Percentiles rank a stretch among this genome's conserved stretches.
Evolutionary conservation across 352 stramenopile species (phyloP).

Genomic region (Globisporangium canariense): DNA sequence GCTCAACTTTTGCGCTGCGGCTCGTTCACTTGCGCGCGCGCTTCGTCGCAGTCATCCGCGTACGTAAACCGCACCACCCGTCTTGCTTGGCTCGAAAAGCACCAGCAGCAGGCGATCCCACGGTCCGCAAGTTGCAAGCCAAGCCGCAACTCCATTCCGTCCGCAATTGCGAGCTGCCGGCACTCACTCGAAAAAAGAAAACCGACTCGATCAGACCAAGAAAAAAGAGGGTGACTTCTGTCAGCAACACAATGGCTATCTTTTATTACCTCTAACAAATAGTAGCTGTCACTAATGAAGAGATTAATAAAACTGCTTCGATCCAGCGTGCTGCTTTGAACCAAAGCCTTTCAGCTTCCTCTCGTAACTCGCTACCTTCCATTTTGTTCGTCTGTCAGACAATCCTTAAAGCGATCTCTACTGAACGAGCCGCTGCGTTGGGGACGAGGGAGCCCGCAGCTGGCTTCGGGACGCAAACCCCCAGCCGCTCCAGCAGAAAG

Average conservation of each 20-base stretch:
- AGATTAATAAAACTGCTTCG: too few species aligned
- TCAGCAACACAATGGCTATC: background rate
- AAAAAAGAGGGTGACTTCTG: background rate
- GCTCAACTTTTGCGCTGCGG: background rate
- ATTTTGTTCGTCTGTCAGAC: too few species aligned
- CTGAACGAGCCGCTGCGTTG: background rate
- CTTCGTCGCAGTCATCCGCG: background rate
- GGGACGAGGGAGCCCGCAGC: constrained; percentile 1
- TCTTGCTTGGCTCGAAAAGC: background rate
- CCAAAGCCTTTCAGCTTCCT: too few species aligned
- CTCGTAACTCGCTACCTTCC: too few species aligned
- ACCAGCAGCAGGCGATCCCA: background rate
- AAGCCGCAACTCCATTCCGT: background rate
- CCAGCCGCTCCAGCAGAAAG: constrained; percentile 15
- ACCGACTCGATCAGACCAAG: constrained; percentile 13
- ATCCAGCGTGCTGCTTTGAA: too few species aligned
- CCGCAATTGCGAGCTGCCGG: background rate
- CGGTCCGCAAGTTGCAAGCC: background rate
- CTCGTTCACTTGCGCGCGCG: background rate
- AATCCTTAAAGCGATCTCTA: background rate
- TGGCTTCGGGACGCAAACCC: constrained; percentile 7
- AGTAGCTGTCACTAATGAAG: background rate
- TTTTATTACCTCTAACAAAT: background rate
- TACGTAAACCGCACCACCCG: constrained; percentile 3
- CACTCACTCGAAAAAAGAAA: constrained; percentile 16